Conservation (phyloP, 345 rosid genomes). For the Citrus cavaleriei region DNA sequence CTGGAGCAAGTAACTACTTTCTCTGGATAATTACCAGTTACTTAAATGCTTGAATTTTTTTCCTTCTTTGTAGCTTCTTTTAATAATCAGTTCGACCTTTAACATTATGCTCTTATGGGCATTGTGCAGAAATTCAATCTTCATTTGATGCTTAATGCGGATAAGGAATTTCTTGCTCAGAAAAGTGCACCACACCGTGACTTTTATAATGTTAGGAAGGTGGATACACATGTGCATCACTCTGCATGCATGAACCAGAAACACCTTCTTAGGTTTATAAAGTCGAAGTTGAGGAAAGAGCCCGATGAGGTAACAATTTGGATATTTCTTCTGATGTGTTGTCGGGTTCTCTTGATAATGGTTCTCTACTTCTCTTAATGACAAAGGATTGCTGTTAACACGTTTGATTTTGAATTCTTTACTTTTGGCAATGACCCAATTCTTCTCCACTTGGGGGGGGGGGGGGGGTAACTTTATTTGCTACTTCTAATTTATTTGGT, state of each 20-base stretch:
- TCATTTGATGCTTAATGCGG: conserved; percentile 99
- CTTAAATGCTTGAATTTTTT: conserved; percentile 2
- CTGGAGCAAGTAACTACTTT: conserved; percentile 71
- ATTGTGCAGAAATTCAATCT: conserved; percentile 90
- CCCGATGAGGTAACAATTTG: conserved; percentile 81
- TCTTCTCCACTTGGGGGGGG: not conserved
- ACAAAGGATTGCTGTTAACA: not conserved
- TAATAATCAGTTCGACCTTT: conserved; percentile 6
- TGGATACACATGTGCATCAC: conserved; percentile 98
- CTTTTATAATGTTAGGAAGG: conserved; percentile 97
- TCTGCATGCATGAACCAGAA: conserved; percentile 99
- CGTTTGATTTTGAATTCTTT: not conserved
- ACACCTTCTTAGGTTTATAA: conserved; percentile 95
- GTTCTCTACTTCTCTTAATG: not conserved
- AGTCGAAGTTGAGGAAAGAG: conserved; percentile 94
- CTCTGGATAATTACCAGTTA: not conserved
- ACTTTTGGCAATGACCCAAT: not conserved
- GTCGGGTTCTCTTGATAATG: not conserved
- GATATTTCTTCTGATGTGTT: not conserved
- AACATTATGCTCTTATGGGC: conserved; percentile 1
- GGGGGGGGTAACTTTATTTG: not conserved
- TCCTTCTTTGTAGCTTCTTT: not conserved
- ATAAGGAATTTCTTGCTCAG: conserved; percentile 94
- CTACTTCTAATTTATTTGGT: not conserved
- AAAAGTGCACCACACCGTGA: conserved; percentile 99